A percentile compares a stretch with the other conserved stretches of the same genome.
These are phyloP conservation scores for Aspergillus pseudotamarii DNA, from an alignment of 2,329 filamentous ascomycete species.

Conservation along the genomic window DNA sequence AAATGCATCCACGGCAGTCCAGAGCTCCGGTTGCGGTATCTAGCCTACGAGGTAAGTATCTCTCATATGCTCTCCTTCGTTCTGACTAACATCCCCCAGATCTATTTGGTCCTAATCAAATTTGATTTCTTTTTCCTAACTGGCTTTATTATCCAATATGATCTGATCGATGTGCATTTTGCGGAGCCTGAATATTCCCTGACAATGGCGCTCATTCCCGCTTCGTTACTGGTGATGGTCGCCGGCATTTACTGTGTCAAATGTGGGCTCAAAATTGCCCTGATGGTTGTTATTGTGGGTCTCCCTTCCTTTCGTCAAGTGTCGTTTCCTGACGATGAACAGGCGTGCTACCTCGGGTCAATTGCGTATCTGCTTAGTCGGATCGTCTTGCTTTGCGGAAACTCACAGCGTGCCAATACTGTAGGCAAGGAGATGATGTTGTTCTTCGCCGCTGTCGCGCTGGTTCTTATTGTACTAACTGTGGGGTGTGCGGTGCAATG, in stretches of 20 bases:
- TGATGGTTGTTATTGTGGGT: background rate
- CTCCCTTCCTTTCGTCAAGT: background rate
- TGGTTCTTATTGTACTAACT: background rate
- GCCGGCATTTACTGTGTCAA: constrained; percentile 9
- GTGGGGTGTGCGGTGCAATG: constrained; percentile 1
- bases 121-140: constrained; percentile 21
- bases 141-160: constrained; percentile 25
- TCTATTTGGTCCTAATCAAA: constrained; percentile 23
- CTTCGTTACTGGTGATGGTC: constrained; percentile 16
- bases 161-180: constrained; percentile 24
- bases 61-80: background rate
- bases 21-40: constrained; percentile 12
- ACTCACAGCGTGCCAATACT: background rate
- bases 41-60: constrained; percentile 7
- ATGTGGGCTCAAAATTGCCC: background rate
- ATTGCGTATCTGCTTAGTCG: constrained; percentile 5
- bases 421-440: constrained; percentile 7
- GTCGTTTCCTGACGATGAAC: background rate
- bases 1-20: constrained; percentile 18
- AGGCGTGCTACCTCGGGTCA: background rate
- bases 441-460: constrained; percentile 1
- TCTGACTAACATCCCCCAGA: constrained; percentile 2
- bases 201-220: constrained; percentile 21
- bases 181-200: constrained; percentile 21
- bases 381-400: constrained; percentile 2